Percentiles rank a stretch among this genome's conserved stretches.
These are phyloP conservation scores for Spiromastix sp. DNA, from an alignment of 2,329 filamentous ascomycete species.

Conservation along the genomic window DNA sequence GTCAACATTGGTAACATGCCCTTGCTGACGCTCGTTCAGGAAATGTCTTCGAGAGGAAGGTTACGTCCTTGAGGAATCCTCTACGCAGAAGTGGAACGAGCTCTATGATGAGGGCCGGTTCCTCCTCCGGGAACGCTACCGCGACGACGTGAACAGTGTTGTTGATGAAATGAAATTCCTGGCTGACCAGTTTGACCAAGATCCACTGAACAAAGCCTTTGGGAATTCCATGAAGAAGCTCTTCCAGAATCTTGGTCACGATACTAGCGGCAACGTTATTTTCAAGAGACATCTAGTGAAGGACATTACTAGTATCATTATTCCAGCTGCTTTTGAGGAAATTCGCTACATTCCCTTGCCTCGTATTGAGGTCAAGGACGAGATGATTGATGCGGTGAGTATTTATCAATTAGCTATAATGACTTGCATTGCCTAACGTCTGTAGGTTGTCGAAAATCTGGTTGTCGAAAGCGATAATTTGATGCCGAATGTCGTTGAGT, in stretches of 20 bases:
- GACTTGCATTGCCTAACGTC: background rate
- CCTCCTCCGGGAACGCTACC: conserved; percentile 82
- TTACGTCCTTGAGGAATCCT: conserved; percentile 73
- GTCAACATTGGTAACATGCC: too few species aligned
- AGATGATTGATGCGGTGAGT: conserved; percentile 60
- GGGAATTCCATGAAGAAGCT: conserved; percentile 66
- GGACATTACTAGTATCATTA: conserved; percentile 76
- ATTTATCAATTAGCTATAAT: background rate
- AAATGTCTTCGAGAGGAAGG: conserved; percentile 80
- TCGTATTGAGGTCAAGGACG: conserved; percentile 84
- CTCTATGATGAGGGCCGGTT: conserved; percentile 79
- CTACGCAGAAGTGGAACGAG: conserved; percentile 70
- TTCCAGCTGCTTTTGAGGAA: conserved; percentile 73
- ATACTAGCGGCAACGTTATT: conserved; percentile 67
- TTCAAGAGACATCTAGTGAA: conserved; percentile 93
- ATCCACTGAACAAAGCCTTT: conserved; percentile 77
- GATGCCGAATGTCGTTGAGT: conserved; percentile 81
- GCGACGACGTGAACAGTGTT: conserved; percentile 72
- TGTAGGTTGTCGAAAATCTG: conserved; percentile 74
- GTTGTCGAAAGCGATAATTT: conserved; percentile 95
- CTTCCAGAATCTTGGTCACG: conserved; percentile 82
- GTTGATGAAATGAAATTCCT: conserved; percentile 87
- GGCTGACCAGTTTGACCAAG: conserved; percentile 77
- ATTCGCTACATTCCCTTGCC: conserved; percentile 86
- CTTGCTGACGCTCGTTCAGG: too few species aligned